Evolutionary conservation across 495 filamentous ascomycete species (phyloP), one percentile per base, ranked within the genome.

Genomic region (Filosporella fistucella): DNA sequence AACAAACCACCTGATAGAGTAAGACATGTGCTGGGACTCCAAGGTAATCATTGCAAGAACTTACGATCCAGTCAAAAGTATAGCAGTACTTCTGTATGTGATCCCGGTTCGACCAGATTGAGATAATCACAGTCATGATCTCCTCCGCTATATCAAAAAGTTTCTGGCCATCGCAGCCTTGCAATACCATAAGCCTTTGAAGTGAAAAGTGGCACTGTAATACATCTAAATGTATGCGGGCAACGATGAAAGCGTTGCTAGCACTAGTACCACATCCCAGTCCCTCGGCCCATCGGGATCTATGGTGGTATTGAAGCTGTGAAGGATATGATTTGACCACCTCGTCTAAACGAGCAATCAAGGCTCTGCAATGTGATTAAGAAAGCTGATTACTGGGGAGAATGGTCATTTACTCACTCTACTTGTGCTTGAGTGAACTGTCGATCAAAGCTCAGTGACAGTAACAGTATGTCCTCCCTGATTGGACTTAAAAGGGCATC

Each of bases 41-140:
- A 18, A 2, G 4, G 7, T 8, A 33, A 33, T 16, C 14, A 22
- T 42, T 33, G 25, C 30, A 16, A 5, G 4, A 14, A 35, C 37
- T 41, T 32, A 51, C 48, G 21, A 52, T 37, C 33, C 42, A 52
- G 32, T 52, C 49, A 25, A 52, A 52, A 20, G 17, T 39, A 10
- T 17, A 18, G 20, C 28, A 33, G 32, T 39, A 52, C 8, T 18
- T 22, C 12, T 11, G 35, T 11, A 52, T 21, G 5, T 36, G 30
- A 29, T 45, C 49, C 22, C 43, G 26, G 13, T 52, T 45, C 3
- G 28, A 34, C 49, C 49, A 52, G n/a, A 46, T 48, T 18, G 35
- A 28, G 5, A 39, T 17, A 21, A 32, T 18, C n/a, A 42, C 24
- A 12, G 47, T 33, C 10, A 52, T 17, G 42, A 47, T 52, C 42